Conservation (phyloP, 495 filamentous ascomycete species). For the Hypoxylon perforatum region DNA sequence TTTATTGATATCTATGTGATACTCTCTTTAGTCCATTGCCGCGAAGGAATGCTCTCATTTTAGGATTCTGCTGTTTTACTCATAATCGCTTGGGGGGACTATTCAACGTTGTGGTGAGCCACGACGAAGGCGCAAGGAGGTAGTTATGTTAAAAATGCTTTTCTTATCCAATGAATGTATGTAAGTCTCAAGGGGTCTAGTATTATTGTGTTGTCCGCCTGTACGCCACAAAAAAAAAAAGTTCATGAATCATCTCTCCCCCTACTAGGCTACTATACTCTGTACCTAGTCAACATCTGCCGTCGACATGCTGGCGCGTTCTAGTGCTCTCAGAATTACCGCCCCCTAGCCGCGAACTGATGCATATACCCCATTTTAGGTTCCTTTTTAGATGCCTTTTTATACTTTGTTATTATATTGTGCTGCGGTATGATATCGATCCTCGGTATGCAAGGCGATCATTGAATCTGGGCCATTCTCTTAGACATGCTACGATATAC, state of each 20-base stretch:
- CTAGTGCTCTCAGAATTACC: conserved; percentile 20
- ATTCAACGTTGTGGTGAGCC: no score
- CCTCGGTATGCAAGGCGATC: conserved; percentile 10
- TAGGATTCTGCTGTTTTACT: no score
- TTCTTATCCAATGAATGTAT: conserved; percentile 6
- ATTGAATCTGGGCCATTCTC: conserved; percentile 55
- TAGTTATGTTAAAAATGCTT: conserved; percentile 5
- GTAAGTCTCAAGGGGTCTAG: conserved; percentile 16
- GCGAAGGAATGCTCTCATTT: no score
- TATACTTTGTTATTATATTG: conserved; percentile 9
- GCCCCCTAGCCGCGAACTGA: conserved; percentile 6
- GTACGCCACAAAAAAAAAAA: conserved; percentile 23
- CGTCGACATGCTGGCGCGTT: background rate
- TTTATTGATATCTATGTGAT: no score
- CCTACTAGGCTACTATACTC: background rate
- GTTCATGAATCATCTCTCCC: conserved; percentile 28
- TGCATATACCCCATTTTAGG: conserved; percentile 15
- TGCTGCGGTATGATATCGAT: background rate
- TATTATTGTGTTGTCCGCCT: conserved; percentile 20
- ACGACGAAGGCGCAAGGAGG: background rate
- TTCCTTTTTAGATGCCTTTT: conserved; percentile 11
- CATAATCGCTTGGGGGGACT: no score
- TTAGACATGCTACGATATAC: conserved; percentile 56
- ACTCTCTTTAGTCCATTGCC: no score
- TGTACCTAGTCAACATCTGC: background rate